phyloP scores from a whole-genome alignment of 768 basidiomycete genomes.

The Pleurotus citrinopileatus region DNA sequence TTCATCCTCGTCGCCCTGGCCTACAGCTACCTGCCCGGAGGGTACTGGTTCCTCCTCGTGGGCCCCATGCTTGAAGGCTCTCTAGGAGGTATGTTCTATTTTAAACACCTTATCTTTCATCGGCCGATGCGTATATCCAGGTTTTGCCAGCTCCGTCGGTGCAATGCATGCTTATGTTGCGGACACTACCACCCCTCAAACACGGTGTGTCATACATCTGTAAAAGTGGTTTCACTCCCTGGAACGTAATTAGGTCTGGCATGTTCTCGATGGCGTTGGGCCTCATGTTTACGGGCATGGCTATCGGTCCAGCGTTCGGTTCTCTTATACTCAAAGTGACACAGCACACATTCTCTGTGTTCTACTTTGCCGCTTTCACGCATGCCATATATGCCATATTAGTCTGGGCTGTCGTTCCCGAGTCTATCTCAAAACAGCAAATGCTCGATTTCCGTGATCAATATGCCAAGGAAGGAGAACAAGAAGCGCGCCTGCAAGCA shows the following conservation, averaged over 20 bases:
- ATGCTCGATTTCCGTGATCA: conserved; percentile 38
- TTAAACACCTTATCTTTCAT: neutral
- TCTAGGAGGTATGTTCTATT: conserved; percentile 57
- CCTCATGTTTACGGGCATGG: conserved; percentile 70
- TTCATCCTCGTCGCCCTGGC: conserved; percentile 65
- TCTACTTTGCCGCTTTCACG: conserved; percentile 58
- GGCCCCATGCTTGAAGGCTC: conserved; percentile 66
- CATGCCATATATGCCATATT: conserved; percentile 49
- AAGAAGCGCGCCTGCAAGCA: conserved; percentile 11
- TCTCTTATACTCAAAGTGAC: conserved; percentile 60
- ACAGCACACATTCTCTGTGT: conserved; percentile 56
- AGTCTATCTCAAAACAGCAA: conserved; percentile 60
- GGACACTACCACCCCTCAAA: conserved; percentile 56
- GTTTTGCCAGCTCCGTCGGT: conserved; percentile 46
- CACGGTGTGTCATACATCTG: conserved; percentile 39
- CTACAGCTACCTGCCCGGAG: conserved; percentile 64
- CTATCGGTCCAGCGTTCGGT: conserved; percentile 74
- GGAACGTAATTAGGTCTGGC: conserved; percentile 43
- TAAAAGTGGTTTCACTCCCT: neutral
- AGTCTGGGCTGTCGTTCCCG: conserved; percentile 66
- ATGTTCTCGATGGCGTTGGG: conserved; percentile 67
- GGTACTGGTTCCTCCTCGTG: conserved; percentile 76
- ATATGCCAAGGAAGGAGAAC: conserved; percentile 31
- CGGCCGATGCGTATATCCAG: conserved; percentile 30
- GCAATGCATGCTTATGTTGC: conserved; percentile 65